Conservation (phyloP, 768 basidiomycete species). For the Suillus subluteus region DNA sequence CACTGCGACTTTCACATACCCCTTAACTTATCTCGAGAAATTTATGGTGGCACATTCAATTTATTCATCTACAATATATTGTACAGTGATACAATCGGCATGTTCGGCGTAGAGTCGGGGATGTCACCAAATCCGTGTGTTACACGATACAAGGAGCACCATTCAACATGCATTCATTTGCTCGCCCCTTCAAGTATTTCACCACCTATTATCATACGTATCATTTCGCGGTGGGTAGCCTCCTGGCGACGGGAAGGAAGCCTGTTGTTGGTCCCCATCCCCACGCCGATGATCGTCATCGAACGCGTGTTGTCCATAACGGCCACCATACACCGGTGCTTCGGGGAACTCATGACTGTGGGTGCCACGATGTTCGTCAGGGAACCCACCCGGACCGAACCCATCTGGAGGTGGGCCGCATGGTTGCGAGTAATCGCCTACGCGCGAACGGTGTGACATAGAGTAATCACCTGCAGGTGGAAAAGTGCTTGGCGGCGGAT, state of each 20-base stretch:
- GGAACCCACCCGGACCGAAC: slow-evolving; percentile 14
- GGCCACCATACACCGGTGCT: slow-evolving; percentile 35
- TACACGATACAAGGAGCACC: neutral
- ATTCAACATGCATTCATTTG: neutral
- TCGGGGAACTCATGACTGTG: slow-evolving; percentile 42
- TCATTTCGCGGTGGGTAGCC: slow-evolving; percentile 9
- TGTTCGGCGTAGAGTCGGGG: no score
- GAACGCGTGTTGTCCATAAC: slow-evolving; percentile 10
- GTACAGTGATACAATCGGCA: neutral
- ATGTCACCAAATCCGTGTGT: neutral
- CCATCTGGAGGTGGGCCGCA: slow-evolving; percentile 26
- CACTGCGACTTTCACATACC: neutral
- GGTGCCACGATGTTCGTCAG: slow-evolving; percentile 11
- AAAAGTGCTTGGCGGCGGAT: neutral
- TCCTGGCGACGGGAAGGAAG: neutral
- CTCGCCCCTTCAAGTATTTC: neutral
- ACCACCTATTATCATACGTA: slow-evolving; percentile 9
- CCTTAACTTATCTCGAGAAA: neutral
- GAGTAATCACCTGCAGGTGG: neutral
- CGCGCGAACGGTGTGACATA: slow-evolving; percentile 15
- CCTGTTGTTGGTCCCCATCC: neutral
- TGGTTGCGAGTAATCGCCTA: slow-evolving; percentile 13
- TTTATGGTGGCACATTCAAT: neutral
- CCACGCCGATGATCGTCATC: neutral
- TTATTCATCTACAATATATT: neutral